These are phyloP conservation scores for Scalesia atractyloides DNA, from an alignment of 129 eudicot genomes.

Conservation along the genomic window DNA sequence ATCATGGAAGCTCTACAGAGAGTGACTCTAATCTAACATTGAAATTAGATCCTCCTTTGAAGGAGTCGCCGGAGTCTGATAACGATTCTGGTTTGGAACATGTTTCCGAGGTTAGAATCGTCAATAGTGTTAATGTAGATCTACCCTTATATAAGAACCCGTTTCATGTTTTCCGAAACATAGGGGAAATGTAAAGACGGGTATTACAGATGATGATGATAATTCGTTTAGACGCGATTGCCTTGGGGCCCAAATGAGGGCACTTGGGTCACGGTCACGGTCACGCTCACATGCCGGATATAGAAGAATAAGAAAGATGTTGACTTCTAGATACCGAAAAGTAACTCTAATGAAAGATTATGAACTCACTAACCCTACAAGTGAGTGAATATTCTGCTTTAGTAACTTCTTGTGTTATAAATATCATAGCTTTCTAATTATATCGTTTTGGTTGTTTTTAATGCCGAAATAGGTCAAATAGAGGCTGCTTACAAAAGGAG, in stretches of 20 bases:
- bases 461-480: slow-evolving; percentile 45
- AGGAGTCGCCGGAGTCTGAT: slow-evolving; percentile 4
- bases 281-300: slow-evolving; percentile 46
- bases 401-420: neutral
- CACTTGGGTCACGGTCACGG: slow-evolving; percentile 58
- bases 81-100: slow-evolving; percentile 42
- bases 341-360: slow-evolving; percentile 41
- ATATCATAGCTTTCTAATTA: neutral
- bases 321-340: slow-evolving; percentile 66
- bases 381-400: slow-evolving; percentile 42
- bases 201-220: slow-evolving; percentile 72
- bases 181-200: slow-evolving; percentile 63
- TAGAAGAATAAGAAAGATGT: slow-evolving; percentile 64
- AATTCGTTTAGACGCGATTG: slow-evolving; percentile 49
- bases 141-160: slow-evolving; percentile 45
- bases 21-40: too few species aligned
- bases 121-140: slow-evolving; percentile 47
- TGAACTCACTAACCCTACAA: neutral
- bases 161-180: slow-evolving; percentile 48
- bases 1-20: neutral
- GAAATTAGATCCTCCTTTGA: too few species aligned
- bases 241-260: slow-evolving; percentile 50
- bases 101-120: slow-evolving; percentile 34
- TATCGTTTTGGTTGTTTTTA: neutral
- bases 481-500: slow-evolving; percentile 63